Base-by-base conservation (phyloP, 1,284 basidiomycete genomes). In the Caloboletus inedulis region DNA sequence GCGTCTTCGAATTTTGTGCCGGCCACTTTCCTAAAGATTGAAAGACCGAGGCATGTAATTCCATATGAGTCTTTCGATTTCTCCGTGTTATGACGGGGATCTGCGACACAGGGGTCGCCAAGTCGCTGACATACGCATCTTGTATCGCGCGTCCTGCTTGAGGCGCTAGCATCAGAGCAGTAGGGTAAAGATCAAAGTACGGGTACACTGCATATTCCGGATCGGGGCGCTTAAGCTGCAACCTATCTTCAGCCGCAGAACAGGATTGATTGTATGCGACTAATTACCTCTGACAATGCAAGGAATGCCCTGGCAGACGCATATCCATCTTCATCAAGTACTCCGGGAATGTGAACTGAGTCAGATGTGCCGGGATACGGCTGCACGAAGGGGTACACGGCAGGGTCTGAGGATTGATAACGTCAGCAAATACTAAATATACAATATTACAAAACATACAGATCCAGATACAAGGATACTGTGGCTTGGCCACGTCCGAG, bases 121-220 rank as follows among this genome's bases (percentile, higher is more conserved):
- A 41, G 31, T 43, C 12, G 12, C 5, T 33, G 25, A 27, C 27
- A 33, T 43, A 13, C 9, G 12, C 23, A 40, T 30, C 29, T 42
- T 43, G 48, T 19, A 16, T 31, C 9, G 10, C 34, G 33, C 2
- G 18, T 3, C 5, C 48, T 31, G n/a, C 43, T 33, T 27, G 43
- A 43, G 34, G 16, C 5, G 23, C 34, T 23, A 46, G 36, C 27
- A 43, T 42, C 19, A 37, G 47, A n/a, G 63, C 49, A 34, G 59
- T 44, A 44, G 70, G 69, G 55, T 71, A 72, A 27, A 73, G 59
- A 37, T 70, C 64, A 50, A 71, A 65, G 54, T 60, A 39, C 14
- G 76, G 74, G 55, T 76, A 74, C 19, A 62, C 62, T 34, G 67
- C 62, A 31, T 66, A 63, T 53, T 72, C 70, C 72, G 13, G 25